Evolutionary conservation across 768 basidiomycete species (phyloP), one percentile per base, ranked within the genome.

Genomic region (Tylopilus cervinicoccineus): DNA sequence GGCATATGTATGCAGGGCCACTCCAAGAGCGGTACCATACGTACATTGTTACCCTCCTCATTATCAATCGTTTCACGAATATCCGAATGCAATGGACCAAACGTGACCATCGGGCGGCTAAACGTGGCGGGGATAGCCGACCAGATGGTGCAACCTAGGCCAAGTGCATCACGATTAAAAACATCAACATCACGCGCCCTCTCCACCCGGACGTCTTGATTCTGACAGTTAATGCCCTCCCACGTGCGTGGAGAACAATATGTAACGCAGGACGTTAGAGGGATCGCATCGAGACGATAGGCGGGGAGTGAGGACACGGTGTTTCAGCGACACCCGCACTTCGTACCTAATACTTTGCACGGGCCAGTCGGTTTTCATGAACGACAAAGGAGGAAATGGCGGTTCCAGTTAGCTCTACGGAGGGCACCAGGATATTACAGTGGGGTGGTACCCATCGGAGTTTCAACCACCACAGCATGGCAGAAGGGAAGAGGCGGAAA

Each of bases 221-320:
- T 1, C n/a, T n/a, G 29, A 22, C n/a, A n/a, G n/a, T n/a, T n/a
- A 28, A 10, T 13, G 20, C 24, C 42, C 11, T 37, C 29, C 28
- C 12, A 14, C 27, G 28, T 2, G 29, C 27, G 28, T 2, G 29
- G 17, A 20, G 12, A 14, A 12, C n/a, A 31, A 27, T 13, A 14
- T 17, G 20, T 8, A 23, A 24, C 7, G 12, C 26, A 24, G 23
- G 13, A 16, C 13, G 31, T 14, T 2, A 34, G 32, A 39, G 39
- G 47, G 53, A 36, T 54, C 53, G 16, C 52, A 54, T 54, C 45
- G 53, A 43, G 49, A 28, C n/a, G 13, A 27, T 10, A 28, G 31
- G 26, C 12, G 14, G 22, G 16, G 6, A 24, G 37, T 8, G 19
- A 32, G 19, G 11, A 2, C 11, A 16, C 6, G 8, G n/a, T 26